A percentile compares a stretch with the other conserved stretches of the same genome.
Evolutionary conservation across 257 asterid species (phyloP).

Genomic region (Nicotiana attenuata): DNA sequence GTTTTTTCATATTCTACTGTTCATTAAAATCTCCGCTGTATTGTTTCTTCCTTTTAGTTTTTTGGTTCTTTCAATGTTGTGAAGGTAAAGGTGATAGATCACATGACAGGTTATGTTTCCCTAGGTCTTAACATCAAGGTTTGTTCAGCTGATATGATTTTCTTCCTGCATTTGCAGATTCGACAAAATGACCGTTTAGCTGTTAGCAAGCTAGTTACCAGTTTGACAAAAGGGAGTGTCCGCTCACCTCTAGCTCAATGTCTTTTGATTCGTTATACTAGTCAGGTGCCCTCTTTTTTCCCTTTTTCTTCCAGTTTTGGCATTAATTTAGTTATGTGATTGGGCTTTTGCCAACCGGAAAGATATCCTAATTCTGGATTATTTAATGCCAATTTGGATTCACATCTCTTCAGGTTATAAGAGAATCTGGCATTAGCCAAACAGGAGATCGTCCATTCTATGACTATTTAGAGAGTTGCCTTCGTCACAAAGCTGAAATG

Average conservation of each 20-base stretch:
- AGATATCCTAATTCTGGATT: background rate
- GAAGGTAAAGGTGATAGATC: background rate
- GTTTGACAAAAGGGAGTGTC: slow-evolving; percentile 89
- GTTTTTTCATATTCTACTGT: background rate
- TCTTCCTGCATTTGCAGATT: slow-evolving; percentile 45
- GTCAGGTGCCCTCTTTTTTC: slow-evolving; percentile 49
- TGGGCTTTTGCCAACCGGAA: background rate
- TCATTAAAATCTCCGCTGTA: background rate
- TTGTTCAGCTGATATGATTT: background rate
- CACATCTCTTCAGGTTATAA: slow-evolving; percentile 56
- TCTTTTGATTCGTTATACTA: slow-evolving; percentile 87
- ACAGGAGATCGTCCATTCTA: slow-evolving; percentile 89
- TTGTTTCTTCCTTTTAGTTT: background rate
- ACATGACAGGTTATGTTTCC: slow-evolving; percentile 16
- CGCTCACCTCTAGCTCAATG: slow-evolving; percentile 96
- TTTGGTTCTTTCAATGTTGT: background rate
- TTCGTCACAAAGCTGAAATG: slow-evolving; percentile 96
- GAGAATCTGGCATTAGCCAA: slow-evolving; percentile 67
- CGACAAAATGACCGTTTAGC: slow-evolving; percentile 94
- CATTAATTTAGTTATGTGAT: background rate
- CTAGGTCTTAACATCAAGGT: background rate
- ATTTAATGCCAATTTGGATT: slow-evolving; percentile 10
- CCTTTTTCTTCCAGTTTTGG: background rate
- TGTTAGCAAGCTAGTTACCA: slow-evolving; percentile 87
- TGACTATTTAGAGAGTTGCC: slow-evolving; percentile 91